Conservation (phyloP, 768 basidiomycete genomes). For the Suillus hirtellus region DNA sequence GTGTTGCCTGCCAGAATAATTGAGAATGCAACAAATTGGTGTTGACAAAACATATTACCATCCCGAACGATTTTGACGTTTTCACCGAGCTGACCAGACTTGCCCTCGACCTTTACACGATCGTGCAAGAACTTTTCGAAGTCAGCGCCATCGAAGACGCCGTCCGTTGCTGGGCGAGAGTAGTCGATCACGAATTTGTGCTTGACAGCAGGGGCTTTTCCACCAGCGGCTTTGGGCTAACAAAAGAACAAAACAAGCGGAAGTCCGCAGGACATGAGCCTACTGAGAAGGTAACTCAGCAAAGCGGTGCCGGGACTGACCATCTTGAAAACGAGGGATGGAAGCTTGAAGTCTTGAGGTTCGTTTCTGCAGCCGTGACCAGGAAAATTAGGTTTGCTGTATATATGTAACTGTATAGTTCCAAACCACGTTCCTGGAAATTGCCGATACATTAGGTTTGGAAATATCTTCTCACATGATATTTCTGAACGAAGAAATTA, state of each 20-base stretch:
- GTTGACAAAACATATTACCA: conserved; percentile 46
- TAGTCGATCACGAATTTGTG: conserved; percentile 86
- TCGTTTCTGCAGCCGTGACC: conserved; percentile 3
- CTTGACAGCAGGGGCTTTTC: conserved; percentile 55
- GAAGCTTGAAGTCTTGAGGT: conserved; percentile 32
- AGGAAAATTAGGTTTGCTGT: conserved; percentile 23
- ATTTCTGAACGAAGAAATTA: conserved; percentile 19
- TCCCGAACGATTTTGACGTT: conserved; percentile 84
- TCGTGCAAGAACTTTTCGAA: conserved; percentile 92
- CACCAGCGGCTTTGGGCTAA: conserved; percentile 61
- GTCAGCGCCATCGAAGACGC: conserved; percentile 60
- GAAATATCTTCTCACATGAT: conserved; percentile 16
- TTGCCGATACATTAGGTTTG: conserved; percentile 11
- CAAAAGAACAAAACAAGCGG: conserved; percentile 29
- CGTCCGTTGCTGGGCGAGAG: conserved; percentile 73
- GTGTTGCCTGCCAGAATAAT: conserved; percentile 53
- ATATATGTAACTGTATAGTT: conserved; percentile 53
- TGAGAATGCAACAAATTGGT: conserved; percentile 9
- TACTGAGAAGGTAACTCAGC: conserved; percentile 93
- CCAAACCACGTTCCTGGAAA: conserved; percentile 18
- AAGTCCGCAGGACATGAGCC: conserved; percentile 57
- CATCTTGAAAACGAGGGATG: conserved; percentile 49
- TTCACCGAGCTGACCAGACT: conserved; percentile 90
- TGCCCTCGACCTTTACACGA: conserved; percentile 91
- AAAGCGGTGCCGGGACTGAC: conserved; percentile 79